Conservation (phyloP, 371 early-diverging fungal genomes). For the Homolaphlyctis polyrhiza region DNA sequence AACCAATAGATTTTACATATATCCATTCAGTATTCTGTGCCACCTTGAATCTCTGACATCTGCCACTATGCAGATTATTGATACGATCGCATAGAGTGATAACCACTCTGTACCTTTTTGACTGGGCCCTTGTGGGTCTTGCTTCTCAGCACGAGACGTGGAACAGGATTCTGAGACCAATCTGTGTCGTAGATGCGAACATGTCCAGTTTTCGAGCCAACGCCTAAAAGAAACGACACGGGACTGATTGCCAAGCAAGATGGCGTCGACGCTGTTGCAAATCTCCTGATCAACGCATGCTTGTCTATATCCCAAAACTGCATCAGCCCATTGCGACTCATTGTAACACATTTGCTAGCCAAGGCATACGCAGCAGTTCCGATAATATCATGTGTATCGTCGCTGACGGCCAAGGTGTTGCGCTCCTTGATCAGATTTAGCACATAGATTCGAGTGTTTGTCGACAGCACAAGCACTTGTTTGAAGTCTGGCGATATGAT, state of each 20-base stretch:
- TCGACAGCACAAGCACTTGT: conserved; percentile 12
- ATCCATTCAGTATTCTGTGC: no score
- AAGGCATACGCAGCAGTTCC: neutral
- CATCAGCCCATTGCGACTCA: conserved; percentile 10
- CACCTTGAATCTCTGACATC: no score
- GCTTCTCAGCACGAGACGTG: conserved; percentile 21
- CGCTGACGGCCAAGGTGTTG: neutral
- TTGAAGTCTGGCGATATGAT: conserved; percentile 23
- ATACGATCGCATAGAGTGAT: neutral
- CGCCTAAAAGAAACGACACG: conserved; percentile 23
- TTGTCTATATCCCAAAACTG: conserved; percentile 23
- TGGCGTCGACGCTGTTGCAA: neutral
- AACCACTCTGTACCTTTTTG: conserved; percentile 15
- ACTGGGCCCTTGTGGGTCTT: conserved; percentile 13
- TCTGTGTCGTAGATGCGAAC: conserved; percentile 30
- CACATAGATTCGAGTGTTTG: conserved; percentile 9
- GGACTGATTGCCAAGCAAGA: conserved; percentile 22
- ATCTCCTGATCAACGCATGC: neutral
- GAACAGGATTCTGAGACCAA: conserved; percentile 1
- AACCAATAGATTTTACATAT: conserved; percentile 3
- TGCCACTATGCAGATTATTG: conserved; percentile 5
- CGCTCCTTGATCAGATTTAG: conserved; percentile 3
- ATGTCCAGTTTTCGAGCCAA: conserved; percentile 29
- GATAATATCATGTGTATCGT: conserved; percentile 3
- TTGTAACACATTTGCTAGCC: conserved; percentile 17